phyloP scores from a whole-genome alignment of 306 rosid species.

The Sindora glabra region DNA sequence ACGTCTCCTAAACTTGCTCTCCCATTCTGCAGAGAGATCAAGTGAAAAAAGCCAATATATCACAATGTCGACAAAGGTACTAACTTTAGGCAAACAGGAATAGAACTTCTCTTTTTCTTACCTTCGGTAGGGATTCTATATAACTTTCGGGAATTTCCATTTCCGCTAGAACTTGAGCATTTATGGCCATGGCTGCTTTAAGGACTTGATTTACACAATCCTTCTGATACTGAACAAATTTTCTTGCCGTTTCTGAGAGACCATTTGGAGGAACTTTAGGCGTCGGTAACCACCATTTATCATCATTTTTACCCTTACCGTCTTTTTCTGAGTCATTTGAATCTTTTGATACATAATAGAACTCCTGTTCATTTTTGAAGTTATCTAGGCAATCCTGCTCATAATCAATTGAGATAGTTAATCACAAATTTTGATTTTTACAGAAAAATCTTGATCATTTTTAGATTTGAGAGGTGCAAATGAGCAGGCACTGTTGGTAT shows the following conservation, averaged over 20 bases:
- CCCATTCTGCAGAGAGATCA: constrained; percentile 55
- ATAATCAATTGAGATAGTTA: background rate
- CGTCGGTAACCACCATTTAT: constrained; percentile 96
- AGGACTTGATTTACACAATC: constrained; percentile 98
- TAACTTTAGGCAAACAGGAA: background rate
- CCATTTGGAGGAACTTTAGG: constrained; percentile 76
- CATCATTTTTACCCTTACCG: constrained; percentile 41
- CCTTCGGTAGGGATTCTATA: constrained; percentile 90
- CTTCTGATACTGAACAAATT: constrained; percentile 84
- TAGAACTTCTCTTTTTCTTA: constrained; percentile 12
- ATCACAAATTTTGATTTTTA: background rate
- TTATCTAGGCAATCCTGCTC: constrained; percentile 81
- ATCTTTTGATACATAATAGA: constrained; percentile 68
- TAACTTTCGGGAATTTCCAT: constrained; percentile 95
- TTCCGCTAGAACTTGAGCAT: constrained; percentile 88
- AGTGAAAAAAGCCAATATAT: background rate
- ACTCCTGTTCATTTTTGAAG: constrained; percentile 65
- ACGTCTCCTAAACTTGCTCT: constrained; percentile 92
- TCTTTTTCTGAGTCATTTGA: constrained; percentile 53
- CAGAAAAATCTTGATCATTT: background rate
- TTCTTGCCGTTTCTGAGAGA: constrained; percentile 70
- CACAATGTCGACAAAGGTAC: background rate
- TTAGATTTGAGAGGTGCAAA: background rate
- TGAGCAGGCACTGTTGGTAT: too few species aligned
- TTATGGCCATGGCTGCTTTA: constrained; percentile 98